phyloP scores from a whole-genome alignment of 2,329 filamentous ascomycete species.

The Beauveria sp. region DNA sequence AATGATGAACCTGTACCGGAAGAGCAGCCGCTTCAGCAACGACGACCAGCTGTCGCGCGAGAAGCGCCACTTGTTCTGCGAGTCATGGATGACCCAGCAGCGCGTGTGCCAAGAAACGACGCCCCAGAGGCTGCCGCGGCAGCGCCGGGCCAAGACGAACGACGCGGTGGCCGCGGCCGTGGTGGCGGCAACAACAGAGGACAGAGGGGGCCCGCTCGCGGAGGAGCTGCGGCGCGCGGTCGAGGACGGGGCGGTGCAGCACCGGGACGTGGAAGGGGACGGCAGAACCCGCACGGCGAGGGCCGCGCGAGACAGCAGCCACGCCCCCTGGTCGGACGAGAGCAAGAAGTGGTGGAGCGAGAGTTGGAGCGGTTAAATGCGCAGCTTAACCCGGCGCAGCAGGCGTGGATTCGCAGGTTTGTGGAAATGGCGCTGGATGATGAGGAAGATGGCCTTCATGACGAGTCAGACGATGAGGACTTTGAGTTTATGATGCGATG shows the following conservation, averaged over 20 bases:
- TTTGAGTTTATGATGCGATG: conserved; percentile 15
- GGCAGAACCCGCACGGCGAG: not conserved
- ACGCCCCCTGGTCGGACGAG: conserved; percentile 12
- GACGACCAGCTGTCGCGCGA: conserved; percentile 36
- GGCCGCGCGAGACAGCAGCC: conserved; percentile 13
- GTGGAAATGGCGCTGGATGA: conserved; percentile 47
- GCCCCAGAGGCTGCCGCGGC: conserved; percentile 14
- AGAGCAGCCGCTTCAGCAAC: not conserved
- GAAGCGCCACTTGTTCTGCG: conserved; percentile 51
- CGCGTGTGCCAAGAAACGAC: conserved; percentile 7
- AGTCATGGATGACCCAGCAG: conserved; percentile 35
- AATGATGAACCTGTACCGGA: not conserved
- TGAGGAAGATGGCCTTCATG: conserved; percentile 42
- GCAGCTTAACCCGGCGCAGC: conserved; percentile 37
- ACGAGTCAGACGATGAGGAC: conserved; percentile 30
- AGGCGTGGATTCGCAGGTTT: conserved; percentile 47
- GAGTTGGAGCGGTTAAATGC: conserved; percentile 11
- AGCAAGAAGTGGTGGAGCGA: not conserved
- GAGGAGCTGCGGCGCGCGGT: conserved; percentile 7
- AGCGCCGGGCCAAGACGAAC: conserved; percentile 19
- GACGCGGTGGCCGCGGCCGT: conserved; percentile 22
- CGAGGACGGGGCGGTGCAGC: not conserved
- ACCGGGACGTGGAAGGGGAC: not conserved
- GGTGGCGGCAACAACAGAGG: conserved; percentile 12
- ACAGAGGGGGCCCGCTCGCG: conserved; percentile 9